Evolutionary conservation across 352 stramenopile species (phyloP).

Genomic region (Globisporangium lucens): DNA sequence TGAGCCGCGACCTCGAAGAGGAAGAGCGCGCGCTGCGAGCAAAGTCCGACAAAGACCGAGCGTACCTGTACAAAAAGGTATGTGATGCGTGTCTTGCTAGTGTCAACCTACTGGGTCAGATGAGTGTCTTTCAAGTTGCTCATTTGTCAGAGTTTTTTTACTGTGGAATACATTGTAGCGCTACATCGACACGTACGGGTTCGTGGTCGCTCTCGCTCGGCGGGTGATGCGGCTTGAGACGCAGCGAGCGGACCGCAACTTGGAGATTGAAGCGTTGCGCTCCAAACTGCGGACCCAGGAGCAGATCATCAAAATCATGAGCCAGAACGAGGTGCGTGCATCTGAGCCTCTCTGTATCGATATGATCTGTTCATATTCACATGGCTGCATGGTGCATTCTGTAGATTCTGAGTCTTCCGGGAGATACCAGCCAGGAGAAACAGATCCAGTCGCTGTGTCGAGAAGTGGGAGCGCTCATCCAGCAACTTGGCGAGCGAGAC

Average conservation of each 20-base stretch:
- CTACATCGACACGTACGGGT: constrained; percentile 69
- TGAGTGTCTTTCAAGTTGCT: not conserved
- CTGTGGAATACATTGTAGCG: constrained; percentile 27
- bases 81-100: not conserved
- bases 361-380: not conserved
- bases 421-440: constrained; percentile 41
- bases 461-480: constrained; percentile 50
- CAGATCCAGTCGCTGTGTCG: constrained; percentile 55
- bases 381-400: not conserved
- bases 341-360: no score
- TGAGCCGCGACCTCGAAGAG: constrained; percentile 57
- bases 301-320: constrained; percentile 52
- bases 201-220: constrained; percentile 44
- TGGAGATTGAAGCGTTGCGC: constrained; percentile 44
- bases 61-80: constrained; percentile 78
- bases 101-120: not conserved
- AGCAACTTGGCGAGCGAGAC: constrained; percentile 56
- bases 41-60: constrained; percentile 59
- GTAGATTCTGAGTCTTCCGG: constrained; percentile 28
- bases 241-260: constrained; percentile 28
- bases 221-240: constrained; percentile 48
- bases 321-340: constrained; percentile 34
- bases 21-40: constrained; percentile 51
- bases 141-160: not conserved
- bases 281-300: constrained; percentile 50